Base-by-base conservation (phyloP, 148 eudicot species). In the Fagopyrum esculentum region DNA sequence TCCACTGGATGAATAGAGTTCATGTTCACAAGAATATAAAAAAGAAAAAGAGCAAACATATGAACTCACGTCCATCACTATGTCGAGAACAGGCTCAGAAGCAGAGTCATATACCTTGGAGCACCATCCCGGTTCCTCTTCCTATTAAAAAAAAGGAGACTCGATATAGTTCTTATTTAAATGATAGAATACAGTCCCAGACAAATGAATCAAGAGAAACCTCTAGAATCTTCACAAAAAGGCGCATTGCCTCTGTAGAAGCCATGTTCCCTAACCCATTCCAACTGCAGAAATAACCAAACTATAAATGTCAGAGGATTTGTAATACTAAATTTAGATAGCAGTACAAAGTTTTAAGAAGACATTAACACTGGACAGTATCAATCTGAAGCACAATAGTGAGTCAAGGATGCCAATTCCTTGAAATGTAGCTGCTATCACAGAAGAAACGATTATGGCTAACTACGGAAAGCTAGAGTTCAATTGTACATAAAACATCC, bases 71-170 rank as follows among this genome's bases (percentile, higher is more conserved):
- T 86, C 87, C 84, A 90, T 87, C 81, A 83, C 85, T 43, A 86
- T 90, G 77, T 89, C 92, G 57, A 85, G 74, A 78, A 84, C 83
- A 77, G 98, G 90, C 80, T 89, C 98, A 30, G 86, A 76, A 77
- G 80, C 83, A 75, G 76, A 80, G 79, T 86, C 81, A 59, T 91
- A 84, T 77, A 75, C 86, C 78, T 97, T 90, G 60, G 99, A 90
- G 82, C 89, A 95, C 99, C 99, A 95, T 73, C 94, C 98, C 54
- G 98, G 99, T 73, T 90, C 97, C 86, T 92, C 98, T 84, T 95
- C 99, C 99, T 95, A 72, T 35, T 57, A 40, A 68, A 26, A 57
- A 66, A 56, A 74, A 26, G 40, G 71, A 66, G 19, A 66, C 9
- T 66, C 4, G 30, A 15, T 66, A 66, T 66, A 46, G 15, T 66